Evolutionary conservation across 2,329 filamentous ascomycete species (phyloP).

Genomic region (Diaporthe sp.): DNA sequence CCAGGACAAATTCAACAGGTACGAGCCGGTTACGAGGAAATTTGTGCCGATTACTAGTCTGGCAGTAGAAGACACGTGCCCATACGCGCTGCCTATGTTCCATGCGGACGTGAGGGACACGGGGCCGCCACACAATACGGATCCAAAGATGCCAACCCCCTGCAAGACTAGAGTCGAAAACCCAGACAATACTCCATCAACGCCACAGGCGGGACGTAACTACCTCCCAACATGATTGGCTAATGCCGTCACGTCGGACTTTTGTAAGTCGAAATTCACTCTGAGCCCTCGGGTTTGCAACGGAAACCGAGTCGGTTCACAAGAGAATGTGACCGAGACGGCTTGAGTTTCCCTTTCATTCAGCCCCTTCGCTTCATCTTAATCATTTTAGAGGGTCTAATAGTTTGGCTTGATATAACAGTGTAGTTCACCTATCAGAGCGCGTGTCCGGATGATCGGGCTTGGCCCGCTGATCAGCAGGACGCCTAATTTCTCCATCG

Average conservation of each 20-base stretch:
- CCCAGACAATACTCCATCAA: background rate
- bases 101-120: background rate
- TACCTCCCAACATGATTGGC: background rate
- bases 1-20: background rate
- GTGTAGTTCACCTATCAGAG: background rate
- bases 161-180: background rate
- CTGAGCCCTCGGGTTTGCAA: too few relatives aligned
- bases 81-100: background rate
- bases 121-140: background rate
- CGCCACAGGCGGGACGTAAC: background rate
- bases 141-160: background rate
- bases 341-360: background rate
- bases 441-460: background rate
- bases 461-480: conserved; percentile 6
- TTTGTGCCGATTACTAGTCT: background rate
- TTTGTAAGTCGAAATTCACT: background rate
- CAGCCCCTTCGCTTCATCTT: background rate
- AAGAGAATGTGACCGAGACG: background rate
- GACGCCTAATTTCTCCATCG: background rate
- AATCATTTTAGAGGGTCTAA: background rate
- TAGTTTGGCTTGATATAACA: background rate
- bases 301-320: too few relatives aligned
- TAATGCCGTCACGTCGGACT: background rate
- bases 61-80: too few relatives aligned
- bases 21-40: background rate